Conservation (phyloP, 345 rosid species). For the Cardamine resedifolia region DNA sequence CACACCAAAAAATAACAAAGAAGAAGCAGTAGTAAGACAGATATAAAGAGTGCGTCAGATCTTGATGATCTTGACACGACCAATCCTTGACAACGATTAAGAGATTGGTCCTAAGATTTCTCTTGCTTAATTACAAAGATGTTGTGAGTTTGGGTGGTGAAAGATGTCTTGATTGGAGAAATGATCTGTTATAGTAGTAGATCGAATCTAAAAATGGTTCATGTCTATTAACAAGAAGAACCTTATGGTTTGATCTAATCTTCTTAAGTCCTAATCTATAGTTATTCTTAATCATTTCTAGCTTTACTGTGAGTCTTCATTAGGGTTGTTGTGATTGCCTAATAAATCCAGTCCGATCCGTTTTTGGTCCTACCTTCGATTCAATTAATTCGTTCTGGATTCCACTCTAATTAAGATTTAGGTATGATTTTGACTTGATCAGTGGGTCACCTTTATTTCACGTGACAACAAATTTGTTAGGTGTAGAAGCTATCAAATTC, state of each 20-base stretch:
- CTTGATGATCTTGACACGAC: constrained; percentile 28
- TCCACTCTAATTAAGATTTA: no score
- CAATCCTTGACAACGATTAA: constrained; percentile 21
- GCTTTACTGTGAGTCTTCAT: neutral
- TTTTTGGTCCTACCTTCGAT: neutral
- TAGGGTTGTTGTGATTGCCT: neutral
- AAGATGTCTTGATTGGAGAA: constrained; percentile 20
- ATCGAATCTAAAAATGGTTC: constrained; percentile 20
- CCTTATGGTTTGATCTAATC: constrained; percentile 11
- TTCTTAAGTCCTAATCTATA: neutral
- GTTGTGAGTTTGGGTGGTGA: constrained; percentile 27
- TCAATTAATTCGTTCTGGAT: neutral
- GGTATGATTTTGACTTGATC: no score
- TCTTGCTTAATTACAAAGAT: constrained; percentile 18
- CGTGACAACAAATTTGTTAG: neutral
- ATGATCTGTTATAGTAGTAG: constrained; percentile 5
- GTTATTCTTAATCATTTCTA: neutral
- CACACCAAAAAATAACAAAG: constrained; percentile 24
- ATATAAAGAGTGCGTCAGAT: constrained; percentile 11
- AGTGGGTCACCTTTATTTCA: neutral
- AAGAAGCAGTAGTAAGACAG: constrained; percentile 14
- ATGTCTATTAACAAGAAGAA: constrained; percentile 30
- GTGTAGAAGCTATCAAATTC: neutral
- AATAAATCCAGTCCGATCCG: neutral
- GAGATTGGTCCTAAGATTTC: constrained; percentile 23